Base-by-base conservation (phyloP, 2,329 filamentous ascomycete species). In the Claviceps sp. region DNA sequence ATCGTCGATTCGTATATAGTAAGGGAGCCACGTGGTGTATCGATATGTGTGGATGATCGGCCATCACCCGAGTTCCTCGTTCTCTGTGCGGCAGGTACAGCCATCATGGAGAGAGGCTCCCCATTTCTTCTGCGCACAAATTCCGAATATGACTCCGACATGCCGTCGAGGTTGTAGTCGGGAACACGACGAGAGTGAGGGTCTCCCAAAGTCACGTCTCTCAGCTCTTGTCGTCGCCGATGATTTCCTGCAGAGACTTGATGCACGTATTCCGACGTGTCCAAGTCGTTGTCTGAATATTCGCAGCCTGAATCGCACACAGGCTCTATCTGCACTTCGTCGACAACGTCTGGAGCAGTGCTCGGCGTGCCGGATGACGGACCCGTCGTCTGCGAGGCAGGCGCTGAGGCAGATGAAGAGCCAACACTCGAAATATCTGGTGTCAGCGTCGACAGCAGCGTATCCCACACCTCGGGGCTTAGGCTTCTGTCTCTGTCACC, bases 401-500 rank as follows among this genome's bases (percentile, higher is more conserved):
- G 55, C 8, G 75, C 75, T 9, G 86, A 90, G 0, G 83, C 78
- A 64, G 95, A 95, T 0, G 89, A 95, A 1, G 88, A 90, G 34
- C 86, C 81, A 2, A 81, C 79, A 59, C 86, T 94, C 0, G 89
- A 88, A 2, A 87, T 77, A 64, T 95, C 89, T 0, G 88, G 87
- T 0, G 86, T 84, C 55, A 96, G 77, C 0, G 87, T 94, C 6
- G 78, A 84, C 53, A 89, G 72, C 50, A 96, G 80, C 3, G 83
- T 88, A 54, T 91, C 85, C 90, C 90, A 96, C 1, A 74, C 74
- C 51, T 85, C 84, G 1, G 85, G 84, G 62, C 84, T 89, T n/a
- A 88, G 70, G 65, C 88, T 95, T 59, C 88, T 81, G 56, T 88
- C 80, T 54, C 89, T 85, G 67, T 95, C 88, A 40, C 88, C 89